phyloP scores from a whole-genome alignment of 2,329 filamentous ascomycete species.

The Venturia nashicola region DNA sequence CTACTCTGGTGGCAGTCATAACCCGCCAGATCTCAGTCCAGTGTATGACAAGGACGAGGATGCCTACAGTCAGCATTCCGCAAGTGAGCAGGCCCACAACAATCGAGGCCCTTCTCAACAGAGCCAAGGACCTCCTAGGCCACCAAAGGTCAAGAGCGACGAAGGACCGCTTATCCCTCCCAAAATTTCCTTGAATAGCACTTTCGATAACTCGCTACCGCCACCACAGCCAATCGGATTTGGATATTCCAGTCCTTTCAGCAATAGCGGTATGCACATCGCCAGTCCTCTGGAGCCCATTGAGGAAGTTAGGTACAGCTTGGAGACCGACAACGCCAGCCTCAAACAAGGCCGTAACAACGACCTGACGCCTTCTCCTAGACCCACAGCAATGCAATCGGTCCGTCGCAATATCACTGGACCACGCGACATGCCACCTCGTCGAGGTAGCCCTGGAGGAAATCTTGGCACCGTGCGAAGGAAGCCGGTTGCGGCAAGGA shows the following conservation, averaged over 20 bases:
- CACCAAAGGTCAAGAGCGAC: constrained; percentile 43
- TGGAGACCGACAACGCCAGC: constrained; percentile 30
- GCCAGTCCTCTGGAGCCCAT: constrained; percentile 34
- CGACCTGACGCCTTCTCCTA: constrained; percentile 9
- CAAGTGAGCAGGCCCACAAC: constrained; percentile 21
- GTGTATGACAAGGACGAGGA: constrained; percentile 23
- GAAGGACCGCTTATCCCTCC: constrained; percentile 48
- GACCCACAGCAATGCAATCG: constrained; percentile 9
- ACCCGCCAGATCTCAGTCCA: constrained; percentile 23
- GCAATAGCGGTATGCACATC: constrained; percentile 8
- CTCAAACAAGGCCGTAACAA: neutral
- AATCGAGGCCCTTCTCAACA: constrained; percentile 14
- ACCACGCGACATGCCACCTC: constrained; percentile 9
- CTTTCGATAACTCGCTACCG: constrained; percentile 24
- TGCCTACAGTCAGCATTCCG: constrained; percentile 25
- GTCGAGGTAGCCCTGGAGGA: constrained; percentile 1
- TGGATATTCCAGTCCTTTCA: constrained; percentile 13
- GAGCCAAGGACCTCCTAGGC: constrained; percentile 28
- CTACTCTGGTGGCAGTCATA: constrained; percentile 22
- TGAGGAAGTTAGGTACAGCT: constrained; percentile 36
- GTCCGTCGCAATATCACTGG: constrained; percentile 9
- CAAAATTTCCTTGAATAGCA: constrained; percentile 15
- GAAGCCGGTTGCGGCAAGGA: neutral
- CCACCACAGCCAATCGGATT: constrained; percentile 17
- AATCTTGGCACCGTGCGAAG: constrained; percentile 1